These are phyloP conservation scores for Lactuca sativa DNA, from an alignment of 129 eudicot genomes.

Conservation along the genomic window DNA sequence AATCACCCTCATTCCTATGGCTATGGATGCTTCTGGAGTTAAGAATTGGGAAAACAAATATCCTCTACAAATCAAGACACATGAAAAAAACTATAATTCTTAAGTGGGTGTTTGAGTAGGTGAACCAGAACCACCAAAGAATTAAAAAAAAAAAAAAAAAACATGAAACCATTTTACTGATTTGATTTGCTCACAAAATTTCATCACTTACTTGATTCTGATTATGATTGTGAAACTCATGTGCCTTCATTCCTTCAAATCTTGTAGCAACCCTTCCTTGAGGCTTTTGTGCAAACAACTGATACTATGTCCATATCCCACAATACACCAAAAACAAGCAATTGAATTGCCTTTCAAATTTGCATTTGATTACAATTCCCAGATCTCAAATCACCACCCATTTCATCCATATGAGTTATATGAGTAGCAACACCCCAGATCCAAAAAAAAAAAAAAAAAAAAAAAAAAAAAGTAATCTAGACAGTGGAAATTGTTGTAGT, in stretches of 20 bases:
- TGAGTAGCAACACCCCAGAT: too few relatives aligned
- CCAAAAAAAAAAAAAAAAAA: too few relatives aligned
- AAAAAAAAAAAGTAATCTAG: too few relatives aligned
- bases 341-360: constrained; percentile 1
- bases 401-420: too few relatives aligned
- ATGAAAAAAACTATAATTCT: constrained; percentile 8
- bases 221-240: constrained; percentile 14
- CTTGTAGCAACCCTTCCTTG: constrained; percentile 26
- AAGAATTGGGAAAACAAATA: constrained; percentile 10
- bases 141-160: constrained; percentile 15
- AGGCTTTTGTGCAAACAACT: constrained; percentile 24
- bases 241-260: constrained; percentile 36
- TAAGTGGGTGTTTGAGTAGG: not conserved
- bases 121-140: constrained; percentile 7
- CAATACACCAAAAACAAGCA: constrained; percentile 12
- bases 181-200: constrained; percentile 24
- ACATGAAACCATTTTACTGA: not conserved
- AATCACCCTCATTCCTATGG: constrained; percentile 1
- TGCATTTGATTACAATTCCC: not conserved
- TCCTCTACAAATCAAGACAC: constrained; percentile 10
- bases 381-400: too few relatives aligned
- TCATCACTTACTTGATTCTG: constrained; percentile 45
- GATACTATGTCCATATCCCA: constrained; percentile 29
- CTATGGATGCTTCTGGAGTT: not conserved
- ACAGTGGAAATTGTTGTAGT: too few relatives aligned